These are phyloP conservation scores for Penicillium hesseltinei DNA, from an alignment of 2,329 filamentous ascomycete genomes.

Conservation along the genomic window DNA sequence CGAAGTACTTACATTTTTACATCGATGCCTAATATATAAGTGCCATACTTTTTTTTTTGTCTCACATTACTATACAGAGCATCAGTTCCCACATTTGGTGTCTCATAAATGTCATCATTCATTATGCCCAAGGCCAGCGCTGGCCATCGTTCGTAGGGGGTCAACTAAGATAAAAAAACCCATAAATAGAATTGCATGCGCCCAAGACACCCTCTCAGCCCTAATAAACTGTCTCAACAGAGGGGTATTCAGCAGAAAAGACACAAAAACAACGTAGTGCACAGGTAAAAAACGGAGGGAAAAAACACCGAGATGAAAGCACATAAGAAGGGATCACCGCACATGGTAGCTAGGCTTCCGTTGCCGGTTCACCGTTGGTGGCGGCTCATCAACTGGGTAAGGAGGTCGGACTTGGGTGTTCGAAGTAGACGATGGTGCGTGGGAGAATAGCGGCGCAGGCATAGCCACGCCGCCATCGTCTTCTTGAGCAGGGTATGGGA, in stretches of 20 bases:
- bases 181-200: neutral
- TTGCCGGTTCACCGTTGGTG: constrained; percentile 80
- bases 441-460: constrained; percentile 37
- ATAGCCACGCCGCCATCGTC: constrained; percentile 32
- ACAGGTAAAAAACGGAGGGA: neutral
- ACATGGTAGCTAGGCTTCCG: constrained; percentile 74
- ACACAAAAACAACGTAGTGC: neutral
- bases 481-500: constrained; percentile 51
- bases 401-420: constrained; percentile 53
- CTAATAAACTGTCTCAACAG: constrained; percentile 2
- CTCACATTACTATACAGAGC: constrained; percentile 10
- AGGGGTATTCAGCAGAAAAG: constrained; percentile 9
- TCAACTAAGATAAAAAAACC: neutral
- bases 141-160: neutral
- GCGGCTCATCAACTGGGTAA: constrained; percentile 78
- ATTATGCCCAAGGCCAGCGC: constrained; percentile 5
- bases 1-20: neutral
- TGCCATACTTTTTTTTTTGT: neutral
- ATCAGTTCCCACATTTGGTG: neutral
- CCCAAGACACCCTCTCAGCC: constrained; percentile 1
- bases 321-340: constrained; percentile 36
- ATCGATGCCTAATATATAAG: neutral
- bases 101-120: constrained; percentile 24
- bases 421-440: constrained; percentile 10
- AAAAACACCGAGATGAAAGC: constrained; percentile 1